A percentile compares a stretch with the other conserved stretches of the same genome.
Conservation (phyloP, 177 flowering plant species). For the Tripterygium wilfordii region DNA sequence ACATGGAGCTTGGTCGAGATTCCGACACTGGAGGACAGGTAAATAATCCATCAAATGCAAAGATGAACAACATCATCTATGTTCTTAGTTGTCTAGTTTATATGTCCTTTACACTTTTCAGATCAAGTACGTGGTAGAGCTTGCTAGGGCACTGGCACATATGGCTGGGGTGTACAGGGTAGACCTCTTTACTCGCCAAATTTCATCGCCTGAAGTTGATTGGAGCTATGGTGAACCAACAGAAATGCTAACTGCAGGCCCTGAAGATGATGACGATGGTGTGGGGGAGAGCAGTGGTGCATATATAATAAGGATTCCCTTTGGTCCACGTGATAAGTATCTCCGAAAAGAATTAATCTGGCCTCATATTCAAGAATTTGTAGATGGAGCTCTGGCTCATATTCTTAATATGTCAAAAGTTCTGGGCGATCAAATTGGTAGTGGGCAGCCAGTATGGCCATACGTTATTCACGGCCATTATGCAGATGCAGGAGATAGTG, state of each 20-base stretch:
- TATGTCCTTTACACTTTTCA: constrained; percentile 19
- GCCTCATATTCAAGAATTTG: constrained; percentile 93
- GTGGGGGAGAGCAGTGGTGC: constrained; percentile 97
- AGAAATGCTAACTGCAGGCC: constrained; percentile 71
- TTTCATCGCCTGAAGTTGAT: constrained; percentile 80
- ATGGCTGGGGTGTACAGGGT: constrained; percentile 97
- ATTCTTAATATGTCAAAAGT: constrained; percentile 88
- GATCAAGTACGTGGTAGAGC: constrained; percentile 98
- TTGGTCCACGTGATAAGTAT: constrained; percentile 84
- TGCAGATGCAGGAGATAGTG: constrained; percentile 98
- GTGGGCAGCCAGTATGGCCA: constrained; percentile 86
- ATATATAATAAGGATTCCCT: constrained; percentile 89
- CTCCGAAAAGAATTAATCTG: constrained; percentile 77
- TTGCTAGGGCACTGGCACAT: constrained; percentile 80
- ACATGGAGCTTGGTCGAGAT: constrained; percentile 99
- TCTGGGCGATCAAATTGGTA: constrained; percentile 82
- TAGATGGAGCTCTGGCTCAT: constrained; percentile 91
- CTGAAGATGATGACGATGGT: constrained; percentile 53
- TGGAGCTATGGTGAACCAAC: constrained; percentile 99
- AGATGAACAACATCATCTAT: neutral
- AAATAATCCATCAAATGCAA: neutral
- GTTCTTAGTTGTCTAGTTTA: neutral
- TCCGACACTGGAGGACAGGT: constrained; percentile 99
- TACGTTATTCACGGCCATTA: constrained; percentile 96
- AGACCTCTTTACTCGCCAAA: constrained; percentile 91